Evolutionary conservation across 2,329 filamentous ascomycete genomes (phyloP).

Genomic region (Diaporthe destruens): DNA sequence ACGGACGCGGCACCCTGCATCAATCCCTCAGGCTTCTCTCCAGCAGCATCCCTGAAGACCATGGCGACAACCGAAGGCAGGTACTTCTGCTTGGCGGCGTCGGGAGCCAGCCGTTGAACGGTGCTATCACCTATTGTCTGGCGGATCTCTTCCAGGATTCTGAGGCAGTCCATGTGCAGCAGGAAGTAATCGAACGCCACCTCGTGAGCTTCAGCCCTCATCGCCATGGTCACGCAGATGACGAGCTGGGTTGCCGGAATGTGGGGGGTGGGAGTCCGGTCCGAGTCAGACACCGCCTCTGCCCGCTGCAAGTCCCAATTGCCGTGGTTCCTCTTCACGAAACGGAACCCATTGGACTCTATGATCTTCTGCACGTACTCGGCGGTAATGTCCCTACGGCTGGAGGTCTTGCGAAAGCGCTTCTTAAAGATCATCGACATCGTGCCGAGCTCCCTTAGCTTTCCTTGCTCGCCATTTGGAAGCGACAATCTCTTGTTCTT

Average conservation of each 20-base stretch:
- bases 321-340: not conserved
- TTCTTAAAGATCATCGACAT: slow-evolving; percentile 15
- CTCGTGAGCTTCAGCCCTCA: not conserved
- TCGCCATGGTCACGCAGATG: not conserved
- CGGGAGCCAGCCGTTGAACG: not conserved
- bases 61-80: not conserved
- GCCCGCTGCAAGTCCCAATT: not conserved
- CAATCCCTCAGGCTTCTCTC: not conserved
- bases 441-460: not conserved
- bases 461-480: not conserved
- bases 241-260: not conserved
- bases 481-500: not conserved
- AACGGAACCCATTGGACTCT: not conserved
- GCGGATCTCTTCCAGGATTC: not conserved
- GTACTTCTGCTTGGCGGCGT: not conserved
- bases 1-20: not conserved
- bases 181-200: not conserved
- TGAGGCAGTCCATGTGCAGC: slow-evolving; percentile 1
- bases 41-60: slow-evolving; percentile 2
- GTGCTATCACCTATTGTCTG: not conserved
- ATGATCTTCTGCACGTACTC: slow-evolving; percentile 7
- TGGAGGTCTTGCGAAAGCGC: not conserved
- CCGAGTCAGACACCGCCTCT: not conserved
- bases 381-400: not conserved
- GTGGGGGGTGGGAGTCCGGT: no score